phyloP scores from a whole-genome alignment of 371 early-diverging fungal species.

The Parasitella parasitica region DNA sequence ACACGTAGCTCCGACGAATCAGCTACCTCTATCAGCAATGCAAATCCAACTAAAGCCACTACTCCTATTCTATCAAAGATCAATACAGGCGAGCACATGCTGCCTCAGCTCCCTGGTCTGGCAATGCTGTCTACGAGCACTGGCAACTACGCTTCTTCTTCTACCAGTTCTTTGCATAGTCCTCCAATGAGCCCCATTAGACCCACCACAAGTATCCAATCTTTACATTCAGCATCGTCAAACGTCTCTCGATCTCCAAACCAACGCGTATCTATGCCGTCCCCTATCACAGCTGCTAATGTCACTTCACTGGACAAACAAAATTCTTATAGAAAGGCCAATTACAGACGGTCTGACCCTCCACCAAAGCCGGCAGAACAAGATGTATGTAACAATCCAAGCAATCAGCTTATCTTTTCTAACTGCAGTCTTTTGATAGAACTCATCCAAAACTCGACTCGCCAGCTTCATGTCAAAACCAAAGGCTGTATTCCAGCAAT shows the following conservation, averaged over 20 bases:
- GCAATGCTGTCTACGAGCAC: constrained; percentile 35
- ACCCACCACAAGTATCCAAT: constrained; percentile 13
- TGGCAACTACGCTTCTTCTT: constrained; percentile 27
- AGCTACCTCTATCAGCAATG: constrained; percentile 14
- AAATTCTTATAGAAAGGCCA: constrained; percentile 17
- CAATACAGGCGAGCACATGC: constrained; percentile 13
- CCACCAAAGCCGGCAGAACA: constrained; percentile 3
- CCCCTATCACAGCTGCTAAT: constrained; percentile 11
- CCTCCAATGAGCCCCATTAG: constrained; percentile 25
- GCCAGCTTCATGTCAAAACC: constrained; percentile 45
- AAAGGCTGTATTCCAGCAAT: constrained; percentile 32
- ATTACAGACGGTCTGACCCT: constrained; percentile 16
- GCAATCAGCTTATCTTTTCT: background rate
- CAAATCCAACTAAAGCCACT: constrained; percentile 2
- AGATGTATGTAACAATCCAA: constrained; percentile 10
- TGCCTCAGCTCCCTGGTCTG: constrained; percentile 42
- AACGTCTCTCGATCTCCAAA: background rate
- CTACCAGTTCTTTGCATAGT: constrained; percentile 28
- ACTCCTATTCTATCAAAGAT: background rate
- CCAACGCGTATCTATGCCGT: constrained; percentile 20
- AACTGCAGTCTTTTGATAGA: background rate
- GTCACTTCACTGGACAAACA: constrained; percentile 2
- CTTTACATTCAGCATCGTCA: constrained; percentile 11
- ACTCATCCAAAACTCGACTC: constrained; percentile 22
- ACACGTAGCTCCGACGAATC: constrained; percentile 38